These are phyloP conservation scores for Cunninghamia lanceolata DNA, from an alignment of 75 land plant species.

Conservation along the genomic window DNA sequence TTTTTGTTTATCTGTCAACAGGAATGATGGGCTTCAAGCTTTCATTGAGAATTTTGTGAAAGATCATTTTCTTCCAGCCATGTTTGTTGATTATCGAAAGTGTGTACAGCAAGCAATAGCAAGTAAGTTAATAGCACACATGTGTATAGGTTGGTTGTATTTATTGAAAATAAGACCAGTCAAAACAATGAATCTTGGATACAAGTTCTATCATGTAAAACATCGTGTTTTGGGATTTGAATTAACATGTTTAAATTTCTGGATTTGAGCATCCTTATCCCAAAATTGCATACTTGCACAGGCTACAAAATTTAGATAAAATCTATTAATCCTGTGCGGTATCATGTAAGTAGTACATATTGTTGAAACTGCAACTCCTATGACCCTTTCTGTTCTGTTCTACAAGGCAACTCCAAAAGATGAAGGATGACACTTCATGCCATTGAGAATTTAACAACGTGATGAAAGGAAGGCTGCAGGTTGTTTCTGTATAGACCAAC, in stretches of 20 bases:
- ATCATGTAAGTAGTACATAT: not conserved
- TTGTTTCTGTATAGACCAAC: too few relatives aligned
- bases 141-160: not conserved
- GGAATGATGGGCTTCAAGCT: constrained; percentile 89
- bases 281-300: not conserved
- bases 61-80: constrained; percentile 93
- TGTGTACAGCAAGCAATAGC: constrained; percentile 96
- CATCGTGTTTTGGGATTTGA: not conserved
- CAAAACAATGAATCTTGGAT: not conserved
- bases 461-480: not conserved
- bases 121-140: constrained; percentile 51
- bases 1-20: constrained; percentile 21
- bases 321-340: not conserved
- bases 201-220: not conserved
- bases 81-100: constrained; percentile 96
- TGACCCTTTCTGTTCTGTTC: not conserved
- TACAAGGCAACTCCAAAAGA: not conserved
- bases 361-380: not conserved
- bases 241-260: not conserved
- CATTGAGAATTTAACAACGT: not conserved
- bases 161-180: not conserved
- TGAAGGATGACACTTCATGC: not conserved
- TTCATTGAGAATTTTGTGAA: constrained; percentile 97
- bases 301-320: not conserved
- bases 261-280: not conserved